A percentile compares a stretch with the other conserved stretches of the same genome.
These are phyloP conservation scores for Pisolithus tinctorius DNA, from an alignment of 768 basidiomycete genomes.

Conservation along the genomic window DNA sequence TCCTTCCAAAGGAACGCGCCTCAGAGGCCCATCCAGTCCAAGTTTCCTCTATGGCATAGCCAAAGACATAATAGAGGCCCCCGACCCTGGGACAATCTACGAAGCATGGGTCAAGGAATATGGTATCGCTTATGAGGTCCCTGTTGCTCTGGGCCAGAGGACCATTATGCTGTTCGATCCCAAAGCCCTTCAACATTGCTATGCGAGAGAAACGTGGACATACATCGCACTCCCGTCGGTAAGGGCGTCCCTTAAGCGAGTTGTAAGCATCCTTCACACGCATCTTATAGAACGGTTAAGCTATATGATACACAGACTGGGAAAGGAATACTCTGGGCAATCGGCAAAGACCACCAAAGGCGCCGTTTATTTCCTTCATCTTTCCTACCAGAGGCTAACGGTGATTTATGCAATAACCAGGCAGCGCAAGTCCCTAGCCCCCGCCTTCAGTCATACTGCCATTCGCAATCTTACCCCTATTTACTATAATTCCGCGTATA, in stretches of 20 bases:
- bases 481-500: conserved; percentile 38
- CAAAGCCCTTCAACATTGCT: conserved; percentile 48
- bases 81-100: conserved; percentile 29
- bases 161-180: conserved; percentile 38
- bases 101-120: conserved; percentile 44
- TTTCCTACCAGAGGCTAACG: conserved; percentile 14
- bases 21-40: conserved; percentile 15
- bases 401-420: conserved; percentile 9
- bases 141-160: conserved; percentile 28
- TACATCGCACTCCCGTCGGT: conserved; percentile 20
- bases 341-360: conserved; percentile 37
- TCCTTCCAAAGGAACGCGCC: conserved; percentile 12
- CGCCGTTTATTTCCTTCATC: neutral
- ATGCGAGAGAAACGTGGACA: conserved; percentile 40
- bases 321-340: conserved; percentile 32
- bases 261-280: conserved; percentile 15
- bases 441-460: conserved; percentile 36
- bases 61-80: neutral
- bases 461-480: conserved; percentile 31
- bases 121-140: conserved; percentile 39
- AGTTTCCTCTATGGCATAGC: conserved; percentile 15
- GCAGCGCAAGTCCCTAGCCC: conserved; percentile 32
- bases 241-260: conserved; percentile 12
- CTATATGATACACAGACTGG: conserved; percentile 20
- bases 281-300: neutral